A percentile compares a stretch with the other conserved stretches of the same genome.
These are phyloP conservation scores for Termitomyces sp. DNA, from an alignment of 1,284 basidiomycete species.

Conservation along the genomic window DNA sequence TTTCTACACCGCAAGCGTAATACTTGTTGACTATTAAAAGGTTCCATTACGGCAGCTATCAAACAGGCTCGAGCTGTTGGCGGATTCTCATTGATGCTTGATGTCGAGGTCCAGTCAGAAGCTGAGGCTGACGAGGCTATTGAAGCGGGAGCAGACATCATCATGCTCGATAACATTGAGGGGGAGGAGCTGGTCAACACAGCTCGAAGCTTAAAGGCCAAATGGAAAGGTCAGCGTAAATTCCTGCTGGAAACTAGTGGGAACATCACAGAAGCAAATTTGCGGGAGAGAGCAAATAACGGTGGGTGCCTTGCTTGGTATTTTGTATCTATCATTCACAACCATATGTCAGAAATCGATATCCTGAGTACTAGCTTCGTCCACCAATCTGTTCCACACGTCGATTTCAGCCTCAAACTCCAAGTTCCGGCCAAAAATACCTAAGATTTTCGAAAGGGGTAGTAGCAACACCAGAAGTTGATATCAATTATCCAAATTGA, in stretches of 20 bases:
- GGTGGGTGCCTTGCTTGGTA: conserved; percentile 37
- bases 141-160: conserved; percentile 91
- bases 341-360: conserved; percentile 68
- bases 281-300: conserved; percentile 70
- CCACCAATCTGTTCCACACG: conserved; percentile 87
- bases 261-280: conserved; percentile 83
- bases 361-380: conserved; percentile 91
- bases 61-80: conserved; percentile 82
- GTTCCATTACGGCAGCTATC: conserved; percentile 89
- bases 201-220: conserved; percentile 68
- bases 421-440: conserved; percentile 46
- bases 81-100: conserved; percentile 89
- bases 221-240: conserved; percentile 73
- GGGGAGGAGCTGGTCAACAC: conserved; percentile 67
- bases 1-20: background rate
- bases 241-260: conserved; percentile 91
- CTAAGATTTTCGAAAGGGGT: background rate
- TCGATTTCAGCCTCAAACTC: conserved; percentile 93
- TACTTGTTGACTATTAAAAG: conserved; percentile 29
- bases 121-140: conserved; percentile 95
- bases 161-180: conserved; percentile 98
- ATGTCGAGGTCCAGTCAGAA: conserved; percentile 90
- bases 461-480: background rate
- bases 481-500: conserved; percentile 35
- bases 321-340: background rate